Conservation (phyloP, 495 filamentous ascomycete genomes). For the Jackrogersella minutella region DNA sequence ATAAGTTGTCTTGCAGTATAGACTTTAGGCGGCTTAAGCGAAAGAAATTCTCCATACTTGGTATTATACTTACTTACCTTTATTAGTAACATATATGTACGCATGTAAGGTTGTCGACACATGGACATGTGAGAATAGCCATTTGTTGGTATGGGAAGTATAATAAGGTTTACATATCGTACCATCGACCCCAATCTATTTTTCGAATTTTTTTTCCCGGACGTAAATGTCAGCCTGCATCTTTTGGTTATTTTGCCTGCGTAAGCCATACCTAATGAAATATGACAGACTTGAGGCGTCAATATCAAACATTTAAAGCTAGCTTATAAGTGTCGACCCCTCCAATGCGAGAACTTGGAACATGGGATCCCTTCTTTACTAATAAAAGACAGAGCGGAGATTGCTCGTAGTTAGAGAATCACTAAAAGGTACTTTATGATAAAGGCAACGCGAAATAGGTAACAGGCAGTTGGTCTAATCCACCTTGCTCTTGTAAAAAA, state of each 20-base stretch:
- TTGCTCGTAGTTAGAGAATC: too few species aligned
- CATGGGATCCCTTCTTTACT: conserved; percentile 11
- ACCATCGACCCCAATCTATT: conserved; percentile 19
- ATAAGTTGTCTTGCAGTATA: background rate
- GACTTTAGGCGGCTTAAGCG: background rate
- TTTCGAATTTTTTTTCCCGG: background rate
- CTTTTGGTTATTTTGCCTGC: conserved; percentile 13
- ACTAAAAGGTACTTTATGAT: background rate
- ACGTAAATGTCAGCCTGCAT: conserved; percentile 28
- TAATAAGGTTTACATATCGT: conserved; percentile 29
- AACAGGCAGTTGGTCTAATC: background rate
- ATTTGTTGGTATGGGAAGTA: conserved; percentile 9
- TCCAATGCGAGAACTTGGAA: background rate
- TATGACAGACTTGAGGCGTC: conserved; percentile 4
- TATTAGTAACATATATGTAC: background rate
- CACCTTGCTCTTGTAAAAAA: background rate
- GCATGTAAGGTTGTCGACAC: background rate
- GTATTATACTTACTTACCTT: background rate
- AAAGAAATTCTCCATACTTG: background rate
- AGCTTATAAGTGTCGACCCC: background rate
- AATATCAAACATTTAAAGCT: background rate
- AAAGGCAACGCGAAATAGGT: background rate
- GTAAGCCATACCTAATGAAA: conserved; percentile 26
- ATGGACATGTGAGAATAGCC: conserved; percentile 22
- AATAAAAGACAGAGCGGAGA: background rate